Base-by-base conservation (phyloP, 148 eudicot genomes). In the Chenopodium formosanum region DNA sequence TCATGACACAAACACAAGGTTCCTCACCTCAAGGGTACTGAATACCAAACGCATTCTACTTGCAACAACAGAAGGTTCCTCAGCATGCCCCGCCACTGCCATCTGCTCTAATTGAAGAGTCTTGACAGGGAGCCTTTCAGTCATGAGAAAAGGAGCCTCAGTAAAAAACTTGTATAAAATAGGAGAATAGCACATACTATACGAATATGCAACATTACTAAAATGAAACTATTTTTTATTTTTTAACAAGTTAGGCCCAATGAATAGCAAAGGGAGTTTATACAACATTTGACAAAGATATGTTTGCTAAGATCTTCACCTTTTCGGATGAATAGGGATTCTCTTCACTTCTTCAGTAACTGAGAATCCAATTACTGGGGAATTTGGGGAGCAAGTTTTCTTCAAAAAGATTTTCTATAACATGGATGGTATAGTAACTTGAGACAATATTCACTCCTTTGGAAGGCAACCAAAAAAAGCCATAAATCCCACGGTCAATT, bases 31-130 rank as follows among this genome's bases (percentile, higher is more conserved):
- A 29, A 95, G 94, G 76, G 99, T 95, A 87, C 92, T 95, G 81
- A 95, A 95, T 25, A 95, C 94, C 82, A 95, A 85, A 83, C 97
- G 89, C 99, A 95, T 95, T 85, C 97, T 86, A 88, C 97, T 92
- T 64, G 99, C 91, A 80, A 95, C 99, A 29, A 95, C 86, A 22
- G 99, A 95, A 25, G 97, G 91, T 85, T 92, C 97, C 86, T 94
- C 99, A 0, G 98, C 94, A 44, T 70, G 84, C 27, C 99, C 99
- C 29, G 82, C 87, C 1, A 91, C 92, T 40, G 98, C 97, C 95
- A 91, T 90, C 87, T 95, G 99, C 91, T 95, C 99, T 74, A 95
- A 85, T 82, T 95, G 99, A 74, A 95, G 97, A 29, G 95, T 94
- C 91, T 95, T 94, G 84, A 94, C 99, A 5, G 99, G 99, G 78